Evolutionary conservation across 2,329 filamentous ascomycete species (phyloP).

Genomic region (Plenodomus tracheiphilus): DNA sequence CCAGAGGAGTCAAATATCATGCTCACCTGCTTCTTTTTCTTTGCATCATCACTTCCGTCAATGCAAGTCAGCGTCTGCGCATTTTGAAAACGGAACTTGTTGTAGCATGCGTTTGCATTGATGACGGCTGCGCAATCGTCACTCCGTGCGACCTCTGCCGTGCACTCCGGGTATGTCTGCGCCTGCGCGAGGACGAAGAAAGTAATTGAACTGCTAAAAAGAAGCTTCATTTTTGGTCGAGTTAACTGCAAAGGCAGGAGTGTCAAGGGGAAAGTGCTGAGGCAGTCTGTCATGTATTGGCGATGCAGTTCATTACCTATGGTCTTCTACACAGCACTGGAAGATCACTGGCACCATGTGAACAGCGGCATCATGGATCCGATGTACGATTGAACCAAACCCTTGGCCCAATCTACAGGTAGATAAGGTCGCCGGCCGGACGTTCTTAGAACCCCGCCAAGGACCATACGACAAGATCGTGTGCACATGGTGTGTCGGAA

Average conservation of each 20-base stretch:
- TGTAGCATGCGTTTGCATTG: slow-evolving; percentile 39
- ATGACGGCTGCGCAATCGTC: slow-evolving; percentile 37
- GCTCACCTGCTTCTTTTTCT: slow-evolving; percentile 17
- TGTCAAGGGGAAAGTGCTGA: no score
- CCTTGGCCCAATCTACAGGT: not conserved
- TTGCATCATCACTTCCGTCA: slow-evolving; percentile 29
- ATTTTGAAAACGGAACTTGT: slow-evolving; percentile 28
- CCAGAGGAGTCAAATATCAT: no score
- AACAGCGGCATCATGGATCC: not conserved
- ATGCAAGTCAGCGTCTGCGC: slow-evolving; percentile 29
- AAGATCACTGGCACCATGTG: no score
- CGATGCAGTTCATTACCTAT: no score
- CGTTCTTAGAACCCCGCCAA: not conserved
- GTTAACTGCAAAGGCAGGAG: no score
- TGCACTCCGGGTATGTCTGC: slow-evolving; percentile 27
- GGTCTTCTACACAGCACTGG: no score
- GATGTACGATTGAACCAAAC: not conserved
- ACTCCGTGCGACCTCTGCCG: slow-evolving; percentile 23
- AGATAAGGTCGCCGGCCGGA: not conserved
- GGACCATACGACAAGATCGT: not conserved
- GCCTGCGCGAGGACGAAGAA: slow-evolving; percentile 15
- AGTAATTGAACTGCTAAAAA: slow-evolving; percentile 10
- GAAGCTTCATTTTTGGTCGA: slow-evolving; percentile 20
- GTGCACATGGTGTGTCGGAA: not conserved
- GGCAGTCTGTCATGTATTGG: no score